Percentiles rank a stretch among this genome's conserved stretches.
phyloP scores from a whole-genome alignment of 805 yeast genomes.

The Metschnikowia colocasiae region DNA sequence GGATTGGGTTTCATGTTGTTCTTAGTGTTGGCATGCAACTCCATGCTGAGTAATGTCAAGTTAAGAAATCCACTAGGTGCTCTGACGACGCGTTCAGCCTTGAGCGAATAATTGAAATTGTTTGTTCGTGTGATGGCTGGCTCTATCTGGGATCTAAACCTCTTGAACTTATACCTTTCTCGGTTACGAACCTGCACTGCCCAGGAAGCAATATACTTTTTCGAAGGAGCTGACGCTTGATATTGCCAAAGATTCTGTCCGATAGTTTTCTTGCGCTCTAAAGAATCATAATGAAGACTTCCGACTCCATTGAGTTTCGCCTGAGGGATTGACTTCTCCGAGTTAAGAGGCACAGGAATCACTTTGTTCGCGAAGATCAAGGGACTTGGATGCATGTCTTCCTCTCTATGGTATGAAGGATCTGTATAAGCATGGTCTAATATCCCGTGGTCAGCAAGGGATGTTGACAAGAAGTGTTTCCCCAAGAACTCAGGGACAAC shows the following conservation, averaged over 20 bases:
- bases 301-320: neutral
- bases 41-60: constrained; percentile 60
- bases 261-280: neutral
- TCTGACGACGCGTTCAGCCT: constrained; percentile 29
- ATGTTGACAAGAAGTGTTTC: constrained; percentile 15
- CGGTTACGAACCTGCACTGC: constrained; percentile 14
- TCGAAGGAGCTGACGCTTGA: constrained; percentile 46
- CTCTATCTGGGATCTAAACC: constrained; percentile 49
- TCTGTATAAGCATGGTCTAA: constrained; percentile 53
- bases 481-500: constrained; percentile 18
- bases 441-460: constrained; percentile 43
- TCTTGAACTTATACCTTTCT: constrained; percentile 12
- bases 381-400: constrained; percentile 54
- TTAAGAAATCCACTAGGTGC: constrained; percentile 41
- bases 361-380: constrained; percentile 66
- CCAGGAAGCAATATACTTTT: constrained; percentile 36
- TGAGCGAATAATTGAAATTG: constrained; percentile 38
- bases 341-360: constrained; percentile 39
- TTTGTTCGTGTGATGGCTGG: constrained; percentile 40
- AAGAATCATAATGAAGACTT: neutral
- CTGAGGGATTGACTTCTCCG: constrained; percentile 22
- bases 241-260: constrained; percentile 42
- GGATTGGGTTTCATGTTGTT: constrained; percentile 61
- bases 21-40: constrained; percentile 61
- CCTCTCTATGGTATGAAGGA: constrained; percentile 57